Evolutionary conservation across 495 filamentous ascomycete species (phyloP).

Genomic region (Neurospora pannonica): DNA sequence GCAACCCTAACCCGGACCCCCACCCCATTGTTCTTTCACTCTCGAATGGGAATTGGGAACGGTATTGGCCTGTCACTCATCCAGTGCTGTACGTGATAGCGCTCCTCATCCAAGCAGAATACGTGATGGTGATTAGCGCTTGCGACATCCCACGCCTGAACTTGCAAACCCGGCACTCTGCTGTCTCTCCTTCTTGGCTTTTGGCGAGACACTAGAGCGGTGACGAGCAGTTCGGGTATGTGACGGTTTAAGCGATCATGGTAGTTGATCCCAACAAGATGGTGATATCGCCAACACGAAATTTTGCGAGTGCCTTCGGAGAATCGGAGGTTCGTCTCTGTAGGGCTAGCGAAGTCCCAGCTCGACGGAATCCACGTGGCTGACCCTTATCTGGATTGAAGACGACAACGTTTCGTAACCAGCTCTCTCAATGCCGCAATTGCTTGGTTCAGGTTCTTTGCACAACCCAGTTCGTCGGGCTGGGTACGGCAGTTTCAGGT

Average conservation of each 20-base stretch:
- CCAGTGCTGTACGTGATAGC: not conserved
- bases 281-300: not conserved
- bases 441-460: not conserved
- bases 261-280: not conserved
- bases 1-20: not conserved
- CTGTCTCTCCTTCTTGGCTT: not conserved
- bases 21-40: not conserved
- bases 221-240: not conserved
- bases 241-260: not conserved
- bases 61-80: not conserved
- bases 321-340: not conserved
- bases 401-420: not conserved
- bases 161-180: not conserved
- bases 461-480: not conserved
- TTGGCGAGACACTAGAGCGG: not conserved
- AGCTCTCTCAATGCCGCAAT: not conserved
- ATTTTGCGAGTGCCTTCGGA: not conserved
- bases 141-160: not conserved
- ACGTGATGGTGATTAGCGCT: not conserved
- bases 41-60: not conserved
- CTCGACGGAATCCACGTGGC: not conserved
- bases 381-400: not conserved
- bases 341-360: not conserved
- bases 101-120: not conserved
- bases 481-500: not conserved